Evolutionary conservation across 2,329 filamentous ascomycete genomes (phyloP), one percentile per base, ranked within the genome.

Genomic region (Xylariomycetidae sp.): DNA sequence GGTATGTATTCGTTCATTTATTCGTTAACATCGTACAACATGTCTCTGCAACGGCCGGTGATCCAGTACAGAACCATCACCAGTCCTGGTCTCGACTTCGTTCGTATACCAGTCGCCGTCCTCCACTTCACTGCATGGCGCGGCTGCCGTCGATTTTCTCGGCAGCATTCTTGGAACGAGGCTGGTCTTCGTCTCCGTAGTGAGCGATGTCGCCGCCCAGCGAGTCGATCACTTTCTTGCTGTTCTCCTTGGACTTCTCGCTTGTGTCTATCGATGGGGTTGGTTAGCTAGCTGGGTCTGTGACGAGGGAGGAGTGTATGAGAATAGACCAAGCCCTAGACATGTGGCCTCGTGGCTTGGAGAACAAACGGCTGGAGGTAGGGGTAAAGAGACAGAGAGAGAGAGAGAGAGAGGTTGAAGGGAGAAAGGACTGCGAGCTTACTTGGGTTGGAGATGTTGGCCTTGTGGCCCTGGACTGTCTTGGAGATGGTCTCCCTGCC

Each of bases 361-460:
- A n/a, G n/a, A n/a, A n/a, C n/a, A n/a, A n/a, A n/a, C n/a, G n/a
- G n/a, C n/a, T n/a, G n/a, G n/a, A n/a, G n/a, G n/a, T n/a, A n/a
- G n/a, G n/a, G n/a, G n/a, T n/a, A n/a, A n/a, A n/a, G n/a, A n/a
- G n/a, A n/a, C n/a, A n/a, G n/a, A n/a, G n/a, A n/a, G n/a, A 9
- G 10, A 9, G 25, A 18, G 11, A 25, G 18, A n/a, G 5, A 12
- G 27, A 14, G 25, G 15, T 20, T 7, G 16, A n/a, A 25, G 32
- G 11, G 5, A 15, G n/a, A n/a, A 18, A 11, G 25, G 13, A 36
- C 16, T 25, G 5, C 9, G 26, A 15, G 39, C 51, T 26, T 51
- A 69, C 66, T 69, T 8, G 66, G 64, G 39, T 70, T 70, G 36
- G 59, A 57, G 13, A 70, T 42, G 40, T 70, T 70, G 3, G 67